Base-by-base conservation (phyloP, 2,329 filamentous ascomycete species). In the Bertia moriformis region DNA sequence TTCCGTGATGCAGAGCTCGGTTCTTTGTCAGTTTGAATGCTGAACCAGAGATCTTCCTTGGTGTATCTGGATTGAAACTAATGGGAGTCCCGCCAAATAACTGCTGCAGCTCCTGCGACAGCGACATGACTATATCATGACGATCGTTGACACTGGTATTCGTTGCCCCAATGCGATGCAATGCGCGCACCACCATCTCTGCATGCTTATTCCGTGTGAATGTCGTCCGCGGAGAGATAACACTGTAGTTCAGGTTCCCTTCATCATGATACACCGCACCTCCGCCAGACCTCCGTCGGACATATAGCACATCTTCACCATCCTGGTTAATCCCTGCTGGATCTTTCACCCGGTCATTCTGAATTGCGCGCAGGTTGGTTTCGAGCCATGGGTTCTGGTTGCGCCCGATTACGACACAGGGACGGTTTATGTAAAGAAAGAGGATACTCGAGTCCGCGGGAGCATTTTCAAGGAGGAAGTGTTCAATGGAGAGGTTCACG, bases 311-410 rank as follows among this genome's bases (percentile, higher is more conserved):
- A 38, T 48, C 24, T 43, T 54, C 14, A 42, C 45, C 44, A 43
- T 49, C 36, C 32, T 43, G 48, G 14, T 48, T 42, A 5, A 47
- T 48, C 5, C 39, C 38, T 33, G 19, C 10, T 41, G 17, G 44
- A 35, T 45, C 49, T 19, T 45, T 54, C 36, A 19, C 10, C 40
- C 18, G 44, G 33, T 45, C 49, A 22, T 45, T 54, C 46, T 51
- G 50, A 5, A 93, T 62, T 1, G 74, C 65, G 29, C 61, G 61
- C 5, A 95, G 68, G 54, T 93, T 84, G 44, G 85, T 78, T 62
- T 98, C 91, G 5, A 85, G 69, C 91, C 89, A 98, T 40, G 91
- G 91, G 56, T 98, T 98, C 63, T 98, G 91, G 57, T 98, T 98
- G 43, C 91, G 78, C 33, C 91, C 91, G 48, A 98, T 80, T 53